Conservation (phyloP, 2,329 filamentous ascomycete genomes). For the Sporothrix globosa region DNA sequence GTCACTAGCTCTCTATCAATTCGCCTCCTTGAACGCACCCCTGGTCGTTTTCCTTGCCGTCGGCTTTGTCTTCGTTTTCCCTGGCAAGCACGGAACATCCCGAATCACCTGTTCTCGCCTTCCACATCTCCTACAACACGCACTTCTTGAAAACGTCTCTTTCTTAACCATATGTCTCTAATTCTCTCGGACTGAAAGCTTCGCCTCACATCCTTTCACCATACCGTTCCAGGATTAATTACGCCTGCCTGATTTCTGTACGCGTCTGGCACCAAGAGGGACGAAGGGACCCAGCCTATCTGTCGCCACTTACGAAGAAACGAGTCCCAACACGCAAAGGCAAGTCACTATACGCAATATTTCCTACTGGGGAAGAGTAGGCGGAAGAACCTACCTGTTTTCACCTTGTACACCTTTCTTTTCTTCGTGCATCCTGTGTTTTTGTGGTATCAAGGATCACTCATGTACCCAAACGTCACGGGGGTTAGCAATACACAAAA, state of each 20-base stretch:
- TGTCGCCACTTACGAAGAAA: neutral
- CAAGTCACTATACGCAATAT: slow-evolving; percentile 9
- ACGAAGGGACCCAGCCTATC: slow-evolving; percentile 16
- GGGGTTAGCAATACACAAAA: neutral
- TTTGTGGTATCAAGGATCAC: slow-evolving; percentile 6
- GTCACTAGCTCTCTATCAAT: neutral
- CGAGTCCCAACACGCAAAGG: neutral
- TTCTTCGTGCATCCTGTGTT: neutral
- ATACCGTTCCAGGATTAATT: neutral
- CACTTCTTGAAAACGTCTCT: neutral
- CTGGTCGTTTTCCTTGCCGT: neutral
- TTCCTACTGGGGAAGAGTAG: neutral
- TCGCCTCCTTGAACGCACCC: neutral
- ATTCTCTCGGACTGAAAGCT: slow-evolving; percentile 13
- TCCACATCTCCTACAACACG: neutral
- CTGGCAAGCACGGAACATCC: slow-evolving; percentile 22
- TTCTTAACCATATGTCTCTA: slow-evolving; percentile 19
- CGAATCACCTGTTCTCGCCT: slow-evolving; percentile 14
- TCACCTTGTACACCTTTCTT: neutral
- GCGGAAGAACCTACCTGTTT: neutral
- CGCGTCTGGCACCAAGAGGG: neutral
- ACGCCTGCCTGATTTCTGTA: neutral
- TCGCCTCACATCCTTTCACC: slow-evolving; percentile 7
- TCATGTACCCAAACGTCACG: neutral
- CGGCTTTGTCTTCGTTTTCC: neutral